phyloP scores from a whole-genome alignment of 306 rosid genomes.

The Cicer judaicum region DNA sequence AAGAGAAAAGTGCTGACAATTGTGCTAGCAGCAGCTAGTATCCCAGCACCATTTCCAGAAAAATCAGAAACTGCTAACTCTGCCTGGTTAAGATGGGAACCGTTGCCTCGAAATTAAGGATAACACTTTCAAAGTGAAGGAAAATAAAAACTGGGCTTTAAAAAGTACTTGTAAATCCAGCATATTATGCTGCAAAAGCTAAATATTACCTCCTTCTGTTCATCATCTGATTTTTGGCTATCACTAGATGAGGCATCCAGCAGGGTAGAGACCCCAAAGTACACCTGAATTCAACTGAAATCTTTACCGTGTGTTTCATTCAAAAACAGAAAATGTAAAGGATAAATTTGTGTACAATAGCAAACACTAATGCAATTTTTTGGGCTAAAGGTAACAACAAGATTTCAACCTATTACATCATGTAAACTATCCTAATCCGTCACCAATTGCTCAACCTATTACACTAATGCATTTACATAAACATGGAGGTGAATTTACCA shows the following conservation, averaged over 20 bases:
- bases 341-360: conserved; percentile 24
- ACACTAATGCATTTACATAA: conserved; percentile 34
- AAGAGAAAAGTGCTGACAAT: conserved; percentile 72
- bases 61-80: conserved; percentile 91
- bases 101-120: conserved; percentile 30
- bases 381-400: not conserved
- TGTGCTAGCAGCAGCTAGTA: conserved; percentile 83
- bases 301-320: conserved; percentile 14
- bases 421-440: conserved; percentile 3
- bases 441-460: conserved; percentile 3
- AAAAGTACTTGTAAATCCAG: conserved; percentile 8
- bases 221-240: conserved; percentile 81
- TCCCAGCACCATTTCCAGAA: conserved; percentile 88
- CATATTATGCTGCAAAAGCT: conserved; percentile 34
- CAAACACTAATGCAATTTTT: conserved; percentile 23
- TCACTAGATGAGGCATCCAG: conserved; percentile 84
- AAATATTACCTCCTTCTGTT: conserved; percentile 87
- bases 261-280: conserved; percentile 95
- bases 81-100: conserved; percentile 73
- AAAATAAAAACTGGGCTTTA: not conserved
- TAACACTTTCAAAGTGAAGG: conserved; percentile 34
- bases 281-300: conserved; percentile 62
- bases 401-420: not conserved
- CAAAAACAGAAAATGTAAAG: conserved; percentile 30
- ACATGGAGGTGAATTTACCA: conserved; percentile 59